Evolutionary conservation across 228 moss, liverwort and hornwort genomes (phyloP), one percentile per base, ranked within the genome.

Genomic region (Sphagnum magellanicum): DNA sequence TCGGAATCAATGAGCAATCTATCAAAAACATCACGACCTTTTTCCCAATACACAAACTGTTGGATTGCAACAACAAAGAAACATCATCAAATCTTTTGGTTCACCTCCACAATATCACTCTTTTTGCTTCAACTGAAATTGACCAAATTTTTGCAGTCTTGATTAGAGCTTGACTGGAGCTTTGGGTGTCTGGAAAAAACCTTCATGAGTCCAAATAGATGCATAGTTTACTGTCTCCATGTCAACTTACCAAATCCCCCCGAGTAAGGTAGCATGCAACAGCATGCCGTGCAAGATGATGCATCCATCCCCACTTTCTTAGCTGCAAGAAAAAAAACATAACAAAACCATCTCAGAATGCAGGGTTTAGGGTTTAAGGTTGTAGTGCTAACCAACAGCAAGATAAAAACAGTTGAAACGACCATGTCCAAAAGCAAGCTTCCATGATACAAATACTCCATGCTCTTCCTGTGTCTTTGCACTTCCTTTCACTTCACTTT

Each of bases 261-360:
- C 97, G 83, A 58, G 97, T 98, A 61, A 98, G 75, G 66, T 88
- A 98, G 76, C 97, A 98, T 50, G 97, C 97, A 16, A 98, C 97
- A 52, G 97, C 97, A 68, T 98, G 97, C 57, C 97, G 87, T 55
- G 97, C 93, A 63, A 98, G 81, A 75, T 98, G 97, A 73, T 98
- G 97, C 91, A 98, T 89, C 97, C 97, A 98, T 52, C 97, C 97
- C 91, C 91, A 98, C 73, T 90, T 93, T 67, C 93, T 81, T 66
- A 98, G 74, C 97, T 98, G 97, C 82, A 78, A 64, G 47, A 14
- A 8, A 52, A 12, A 47, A 50, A 12, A 11, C 3, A 32, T 32
- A 51, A 72, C 15, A 70, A 17, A 49, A 50, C 52, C 67, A 76
- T 67, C 66, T 11, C 59, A 71, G 63, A 69, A 51, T 0, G 14